Conservation (phyloP, 2,329 filamentous ascomycete species). For the Hysterium pulicare region DNA sequence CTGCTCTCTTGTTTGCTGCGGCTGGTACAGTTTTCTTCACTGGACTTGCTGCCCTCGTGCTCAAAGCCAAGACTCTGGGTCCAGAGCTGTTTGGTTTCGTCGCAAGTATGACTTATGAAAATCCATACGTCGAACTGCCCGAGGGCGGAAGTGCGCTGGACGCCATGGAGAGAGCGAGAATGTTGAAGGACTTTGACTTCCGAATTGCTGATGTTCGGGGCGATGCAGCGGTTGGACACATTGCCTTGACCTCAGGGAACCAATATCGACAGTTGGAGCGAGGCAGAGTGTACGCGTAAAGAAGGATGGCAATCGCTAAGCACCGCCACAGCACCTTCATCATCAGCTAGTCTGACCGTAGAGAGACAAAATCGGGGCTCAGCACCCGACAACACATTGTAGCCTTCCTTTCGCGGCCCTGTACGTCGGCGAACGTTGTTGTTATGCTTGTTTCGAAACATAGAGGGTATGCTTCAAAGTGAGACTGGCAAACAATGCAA, state of each 20-base stretch:
- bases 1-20: constrained; percentile 20
- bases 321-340: neutral
- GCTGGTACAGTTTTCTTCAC: constrained; percentile 18
- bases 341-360: too few relatives aligned
- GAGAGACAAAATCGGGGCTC: too few relatives aligned
- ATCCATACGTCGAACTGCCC: constrained; percentile 26
- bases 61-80: constrained; percentile 26
- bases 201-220: constrained; percentile 30
- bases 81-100: constrained; percentile 37
- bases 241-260: constrained; percentile 33
- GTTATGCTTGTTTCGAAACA: neutral
- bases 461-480: neutral
- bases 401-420: too few relatives aligned
- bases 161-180: constrained; percentile 31
- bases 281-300: constrained; percentile 24
- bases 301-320: neutral
- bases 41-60: constrained; percentile 15
- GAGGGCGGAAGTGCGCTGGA: constrained; percentile 28
- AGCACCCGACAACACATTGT: too few relatives aligned
- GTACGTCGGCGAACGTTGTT: too few relatives aligned
- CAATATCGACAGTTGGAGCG: constrained; percentile 24
- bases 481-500: neutral
- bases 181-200: constrained; percentile 29
- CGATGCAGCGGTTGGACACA: constrained; percentile 29
- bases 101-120: constrained; percentile 37